Percentiles rank a stretch among this genome's conserved stretches.
These are phyloP conservation scores for Suillus spraguei DNA, from an alignment of 768 basidiomycete species.

Conservation along the genomic window DNA sequence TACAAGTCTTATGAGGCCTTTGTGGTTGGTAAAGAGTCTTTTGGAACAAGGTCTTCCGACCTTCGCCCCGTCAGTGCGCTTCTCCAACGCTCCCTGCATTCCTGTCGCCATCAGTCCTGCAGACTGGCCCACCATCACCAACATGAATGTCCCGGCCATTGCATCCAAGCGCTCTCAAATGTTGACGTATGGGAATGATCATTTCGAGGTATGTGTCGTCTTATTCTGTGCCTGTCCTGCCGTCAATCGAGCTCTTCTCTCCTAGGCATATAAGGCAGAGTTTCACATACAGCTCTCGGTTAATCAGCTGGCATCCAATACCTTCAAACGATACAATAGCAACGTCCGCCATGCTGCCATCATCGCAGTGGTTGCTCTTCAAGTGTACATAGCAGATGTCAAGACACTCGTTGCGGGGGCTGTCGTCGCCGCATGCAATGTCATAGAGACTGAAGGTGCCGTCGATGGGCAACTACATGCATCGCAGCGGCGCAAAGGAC, in stretches of 20 bases:
- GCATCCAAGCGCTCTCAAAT: not conserved
- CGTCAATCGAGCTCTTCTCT: not conserved
- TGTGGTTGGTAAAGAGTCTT: not conserved
- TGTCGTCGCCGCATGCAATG: not conserved
- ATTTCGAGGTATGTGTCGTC: not conserved
- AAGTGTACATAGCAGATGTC: not conserved
- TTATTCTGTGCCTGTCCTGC: not conserved
- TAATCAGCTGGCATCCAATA: not conserved
- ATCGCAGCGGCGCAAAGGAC: not conserved
- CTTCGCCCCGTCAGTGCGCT: not conserved
- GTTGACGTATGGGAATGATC: not conserved
- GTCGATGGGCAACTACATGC: not conserved
- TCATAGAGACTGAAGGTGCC: not conserved
- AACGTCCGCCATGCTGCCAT: not conserved
- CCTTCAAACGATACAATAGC: not conserved
- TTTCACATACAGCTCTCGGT: not conserved
- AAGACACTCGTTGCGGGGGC: not conserved
- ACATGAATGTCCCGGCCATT: not conserved
- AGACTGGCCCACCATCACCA: not conserved
- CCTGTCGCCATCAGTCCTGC: not conserved
- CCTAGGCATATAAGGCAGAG: not conserved
- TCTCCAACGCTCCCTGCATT: not conserved
- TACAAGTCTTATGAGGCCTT: not conserved
- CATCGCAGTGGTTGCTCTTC: not conserved
- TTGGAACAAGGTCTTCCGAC: conserved; percentile 2